Conservation (phyloP, 176 grass and related monocot genomes). For the Phragmites australis region DNA sequence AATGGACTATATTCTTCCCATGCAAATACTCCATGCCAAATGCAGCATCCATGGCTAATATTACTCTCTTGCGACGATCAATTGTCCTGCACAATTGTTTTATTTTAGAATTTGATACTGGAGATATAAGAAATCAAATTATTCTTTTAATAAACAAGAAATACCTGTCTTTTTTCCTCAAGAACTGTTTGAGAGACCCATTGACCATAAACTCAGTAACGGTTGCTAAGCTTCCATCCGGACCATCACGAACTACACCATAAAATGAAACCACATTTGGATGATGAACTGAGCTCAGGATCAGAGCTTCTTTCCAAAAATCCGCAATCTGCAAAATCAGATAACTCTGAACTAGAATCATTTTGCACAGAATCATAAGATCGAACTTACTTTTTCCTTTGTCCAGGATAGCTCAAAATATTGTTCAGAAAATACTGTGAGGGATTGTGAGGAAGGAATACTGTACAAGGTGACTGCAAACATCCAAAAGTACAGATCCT, state of each 20-base stretch:
- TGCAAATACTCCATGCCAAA: slow-evolving; percentile 99
- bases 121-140: slow-evolving; percentile 26
- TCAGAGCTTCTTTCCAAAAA: slow-evolving; percentile 98
- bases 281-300: slow-evolving; percentile 92
- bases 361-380: background rate
- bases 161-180: slow-evolving; percentile 96
- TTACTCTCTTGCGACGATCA: slow-evolving; percentile 93
- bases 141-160: slow-evolving; percentile 14
- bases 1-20: slow-evolving; percentile 94
- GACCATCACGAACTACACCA: slow-evolving; percentile 97
- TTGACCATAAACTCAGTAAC: slow-evolving; percentile 98
- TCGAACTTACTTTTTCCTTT: background rate
- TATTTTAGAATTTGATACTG: slow-evolving; percentile 29
- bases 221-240: slow-evolving; percentile 88
- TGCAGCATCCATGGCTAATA: slow-evolving; percentile 95
- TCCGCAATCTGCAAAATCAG: slow-evolving; percentile 77
- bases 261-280: slow-evolving; percentile 98
- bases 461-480: background rate
- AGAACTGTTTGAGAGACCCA: slow-evolving; percentile 97
- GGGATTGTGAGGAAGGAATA: background rate
- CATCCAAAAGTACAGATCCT: background rate
- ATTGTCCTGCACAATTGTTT: slow-evolving; percentile 64
- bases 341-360: slow-evolving; percentile 33
- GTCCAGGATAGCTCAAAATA: background rate
- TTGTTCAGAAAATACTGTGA: slow-evolving; percentile 7